phyloP scores from a whole-genome alignment of 2,329 filamentous ascomycete genomes.

The Hymenotorrendiella dingleyae region DNA sequence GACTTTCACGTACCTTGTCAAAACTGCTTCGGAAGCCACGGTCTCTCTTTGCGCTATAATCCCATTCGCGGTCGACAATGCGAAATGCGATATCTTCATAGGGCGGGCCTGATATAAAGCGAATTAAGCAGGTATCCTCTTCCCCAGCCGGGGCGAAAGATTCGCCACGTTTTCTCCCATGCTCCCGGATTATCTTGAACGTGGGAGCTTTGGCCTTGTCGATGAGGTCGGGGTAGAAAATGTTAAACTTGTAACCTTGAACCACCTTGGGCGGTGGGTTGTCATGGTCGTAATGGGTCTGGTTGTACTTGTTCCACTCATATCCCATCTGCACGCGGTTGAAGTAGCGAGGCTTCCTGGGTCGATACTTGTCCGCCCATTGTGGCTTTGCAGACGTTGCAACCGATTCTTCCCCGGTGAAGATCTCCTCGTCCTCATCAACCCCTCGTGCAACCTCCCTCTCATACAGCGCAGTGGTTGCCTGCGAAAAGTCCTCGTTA shows the following conservation, averaged over 20 bases:
- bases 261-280: conserved; percentile 97
- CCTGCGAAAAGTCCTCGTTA: conserved; percentile 78
- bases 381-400: conserved; percentile 57
- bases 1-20: conserved; percentile 70
- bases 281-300: conserved; percentile 98
- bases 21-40: conserved; percentile 94
- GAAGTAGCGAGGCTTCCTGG: conserved; percentile 93
- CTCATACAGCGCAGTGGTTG: conserved; percentile 84
- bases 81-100: conserved; percentile 97
- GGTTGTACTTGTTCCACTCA: conserved; percentile 99
- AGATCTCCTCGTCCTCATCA: conserved; percentile 91
- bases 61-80: conserved; percentile 98
- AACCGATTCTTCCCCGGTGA: conserved; percentile 81
- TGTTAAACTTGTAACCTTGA: conserved; percentile 99
- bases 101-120: conserved; percentile 89
- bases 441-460: conserved; percentile 88
- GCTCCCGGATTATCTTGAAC: conserved; percentile 90
- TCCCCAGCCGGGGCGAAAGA: conserved; percentile 91
- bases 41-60: conserved; percentile 93
- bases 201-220: conserved; percentile 93
- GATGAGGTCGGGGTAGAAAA: conserved; percentile 96
- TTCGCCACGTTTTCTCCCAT: conserved; percentile 82
- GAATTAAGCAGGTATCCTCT: conserved; percentile 93
- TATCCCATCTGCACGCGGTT: conserved; percentile 98
- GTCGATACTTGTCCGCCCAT: conserved; percentile 80